Base-by-base conservation (phyloP, 225 moss, liverwort and hornwort genomes). In the Polytrichum formosum region DNA sequence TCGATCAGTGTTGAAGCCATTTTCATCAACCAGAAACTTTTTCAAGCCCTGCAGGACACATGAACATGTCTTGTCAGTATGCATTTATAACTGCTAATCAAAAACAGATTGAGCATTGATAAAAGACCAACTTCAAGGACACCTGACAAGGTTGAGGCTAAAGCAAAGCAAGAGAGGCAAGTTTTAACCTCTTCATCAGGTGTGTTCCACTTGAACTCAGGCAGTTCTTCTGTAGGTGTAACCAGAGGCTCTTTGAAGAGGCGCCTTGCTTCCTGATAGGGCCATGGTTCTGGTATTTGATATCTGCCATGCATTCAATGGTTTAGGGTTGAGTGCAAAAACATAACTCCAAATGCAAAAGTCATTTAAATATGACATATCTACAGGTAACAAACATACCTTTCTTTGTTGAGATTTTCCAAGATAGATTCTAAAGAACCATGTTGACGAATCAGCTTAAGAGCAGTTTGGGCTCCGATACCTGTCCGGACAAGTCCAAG, bases 201-300 rank as follows among this genome's bases (percentile, higher is more conserved):
- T 37, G 76, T 73, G 21, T 54, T 59, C 98, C 98, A 98, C 79
- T 98, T 98, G 66, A 98, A 86, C 0, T 98, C 98, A 54, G 84
- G 76, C 37, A 91, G 68, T 53, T 78, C 83, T 60, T 87, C 87
- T 64, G 59, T 25, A 54, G 82, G 55, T 55, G 90, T 92, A 68
- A 98, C 94, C 35, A 87, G 2, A n/a, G 98, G 94, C 70, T 98
- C 91, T 90, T 85, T 91, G 76, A 98, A 98, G 70, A 98, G 83
- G 13, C 87, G 82, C 28, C 92, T 91, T 26, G 98, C 98, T 81
- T 98, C 98, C 74, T 90, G 79, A 75, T 92, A 98, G 35, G 87
- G 88, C 94, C 94, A 98, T 65, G 87, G 76, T 53, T 94, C 98
- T 67, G 98, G 91, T 74, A 98, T 71, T 81, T 94, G 90, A 75